A percentile compares a stretch with the other conserved stretches of the same genome.
phyloP scores from a whole-genome alignment of 495 filamentous ascomycete genomes.

The Friedmanniomyces endolithicus region DNA sequence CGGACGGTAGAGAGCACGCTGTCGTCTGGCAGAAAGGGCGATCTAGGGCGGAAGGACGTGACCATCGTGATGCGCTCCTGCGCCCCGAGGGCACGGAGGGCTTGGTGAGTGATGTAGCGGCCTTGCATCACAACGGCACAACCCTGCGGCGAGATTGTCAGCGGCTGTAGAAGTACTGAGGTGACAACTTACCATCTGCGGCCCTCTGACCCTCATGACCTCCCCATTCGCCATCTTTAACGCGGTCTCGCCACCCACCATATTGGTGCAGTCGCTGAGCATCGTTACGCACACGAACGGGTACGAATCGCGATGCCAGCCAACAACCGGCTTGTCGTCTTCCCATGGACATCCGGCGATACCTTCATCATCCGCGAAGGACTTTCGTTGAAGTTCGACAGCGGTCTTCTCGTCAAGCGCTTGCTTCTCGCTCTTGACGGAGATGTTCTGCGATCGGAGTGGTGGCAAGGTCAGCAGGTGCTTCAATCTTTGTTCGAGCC shows the following conservation, averaged over 20 bases:
- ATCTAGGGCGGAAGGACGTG: conserved; percentile 55
- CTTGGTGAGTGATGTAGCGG: conserved; percentile 60
- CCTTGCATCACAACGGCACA: conserved; percentile 58
- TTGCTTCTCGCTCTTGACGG: conserved; percentile 44
- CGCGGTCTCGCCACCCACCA: conserved; percentile 63
- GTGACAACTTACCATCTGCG: conserved; percentile 42
- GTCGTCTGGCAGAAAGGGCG: conserved; percentile 48
- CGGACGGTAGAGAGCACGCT: conserved; percentile 55
- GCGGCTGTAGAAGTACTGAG: background rate
- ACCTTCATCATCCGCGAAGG: conserved; percentile 36
- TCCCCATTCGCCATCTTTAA: conserved; percentile 48
- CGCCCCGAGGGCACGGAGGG: conserved; percentile 48
- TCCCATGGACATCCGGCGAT: conserved; percentile 43
- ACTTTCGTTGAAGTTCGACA: conserved; percentile 29
- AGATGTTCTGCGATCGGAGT: no score
- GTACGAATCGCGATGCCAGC: conserved; percentile 64
- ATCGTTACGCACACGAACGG: conserved; percentile 68
- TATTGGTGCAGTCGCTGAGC: conserved; percentile 57
- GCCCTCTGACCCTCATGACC: conserved; percentile 55
- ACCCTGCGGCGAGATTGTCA: conserved; percentile 34
- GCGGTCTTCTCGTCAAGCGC: conserved; percentile 37
- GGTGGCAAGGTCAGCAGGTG: no score
- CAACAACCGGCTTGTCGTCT: conserved; percentile 53
- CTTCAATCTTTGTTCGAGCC: no score
- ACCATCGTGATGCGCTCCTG: conserved; percentile 62